These are phyloP conservation scores for Antrodiella citrinella DNA, from an alignment of 768 basidiomycete species.

Conservation along the genomic window DNA sequence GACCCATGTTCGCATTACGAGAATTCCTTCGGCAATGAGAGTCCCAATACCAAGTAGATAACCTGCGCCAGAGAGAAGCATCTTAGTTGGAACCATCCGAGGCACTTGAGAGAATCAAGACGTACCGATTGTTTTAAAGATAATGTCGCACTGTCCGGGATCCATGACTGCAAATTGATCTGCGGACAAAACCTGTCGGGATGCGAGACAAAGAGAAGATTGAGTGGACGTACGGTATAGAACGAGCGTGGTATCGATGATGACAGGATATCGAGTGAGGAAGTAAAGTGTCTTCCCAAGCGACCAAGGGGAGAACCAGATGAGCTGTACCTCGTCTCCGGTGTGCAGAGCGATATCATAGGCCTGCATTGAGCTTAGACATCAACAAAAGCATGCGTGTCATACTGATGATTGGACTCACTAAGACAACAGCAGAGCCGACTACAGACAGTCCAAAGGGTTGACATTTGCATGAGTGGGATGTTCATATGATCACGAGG, in stretches of 20 bases:
- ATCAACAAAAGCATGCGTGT: not conserved
- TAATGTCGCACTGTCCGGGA: not conserved
- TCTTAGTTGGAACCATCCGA: too few relatives aligned
- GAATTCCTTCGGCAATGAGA: conserved; percentile 1
- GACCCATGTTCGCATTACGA: conserved; percentile 7
- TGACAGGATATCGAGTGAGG: conserved; percentile 4
- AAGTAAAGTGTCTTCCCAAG: conserved; percentile 1
- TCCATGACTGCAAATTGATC: conserved; percentile 1
- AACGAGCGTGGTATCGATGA: conserved; percentile 1
- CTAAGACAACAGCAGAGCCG: not conserved
- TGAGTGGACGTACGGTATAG: conserved; percentile 2
- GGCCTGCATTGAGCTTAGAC: not conserved
- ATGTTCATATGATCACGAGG: not conserved
- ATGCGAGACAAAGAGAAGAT: not conserved
- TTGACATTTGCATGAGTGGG: not conserved
- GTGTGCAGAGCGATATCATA: conserved; percentile 1
- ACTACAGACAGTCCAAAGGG: too few relatives aligned
- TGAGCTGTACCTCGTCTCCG: not conserved
- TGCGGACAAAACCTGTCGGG: too few relatives aligned
- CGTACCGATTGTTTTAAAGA: conserved; percentile 1
- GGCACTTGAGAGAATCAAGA: too few relatives aligned
- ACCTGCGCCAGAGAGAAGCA: too few relatives aligned
- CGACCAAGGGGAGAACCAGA: not conserved
- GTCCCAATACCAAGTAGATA: not conserved
- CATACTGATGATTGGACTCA: not conserved